Evolutionary conservation across 768 basidiomycete species (phyloP).

Genomic region (Mycena metata): DNA sequence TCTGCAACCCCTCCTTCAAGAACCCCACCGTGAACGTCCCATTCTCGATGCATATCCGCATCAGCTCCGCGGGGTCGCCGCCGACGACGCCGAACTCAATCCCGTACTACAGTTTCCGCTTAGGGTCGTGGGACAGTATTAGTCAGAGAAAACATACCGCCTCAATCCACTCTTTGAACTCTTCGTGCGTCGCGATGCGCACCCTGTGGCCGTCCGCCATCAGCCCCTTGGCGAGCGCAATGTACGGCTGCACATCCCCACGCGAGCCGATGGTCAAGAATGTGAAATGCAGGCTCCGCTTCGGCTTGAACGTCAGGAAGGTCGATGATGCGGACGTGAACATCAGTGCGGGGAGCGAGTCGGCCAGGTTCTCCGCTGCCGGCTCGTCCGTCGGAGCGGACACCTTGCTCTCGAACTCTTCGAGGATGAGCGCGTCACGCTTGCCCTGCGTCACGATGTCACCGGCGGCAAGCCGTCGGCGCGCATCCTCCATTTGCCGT

Average conservation of each 20-base stretch:
- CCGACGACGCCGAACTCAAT: conserved; percentile 96
- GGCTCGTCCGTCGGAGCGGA: conserved; percentile 58
- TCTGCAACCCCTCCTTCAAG: conserved; percentile 89
- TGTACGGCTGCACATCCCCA: conserved; percentile 98
- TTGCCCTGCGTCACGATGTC: conserved; percentile 65
- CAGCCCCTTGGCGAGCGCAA: conserved; percentile 92
- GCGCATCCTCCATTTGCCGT: conserved; percentile 82
- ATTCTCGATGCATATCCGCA: conserved; percentile 98
- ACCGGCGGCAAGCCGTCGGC: conserved; percentile 60
- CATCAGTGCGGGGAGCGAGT: conserved; percentile 90
- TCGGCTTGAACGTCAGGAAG: conserved; percentile 96
- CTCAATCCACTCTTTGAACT: conserved; percentile 96
- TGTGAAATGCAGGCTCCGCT: conserved; percentile 87
- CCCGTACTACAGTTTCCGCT: conserved; percentile 74
- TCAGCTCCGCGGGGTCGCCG: conserved; percentile 96
- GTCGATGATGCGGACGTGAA: conserved; percentile 97
- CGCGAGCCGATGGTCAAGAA: conserved; percentile 96
- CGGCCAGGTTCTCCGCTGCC: conserved; percentile 69
- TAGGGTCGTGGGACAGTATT: conserved; percentile 23
- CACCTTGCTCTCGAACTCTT: conserved; percentile 79
- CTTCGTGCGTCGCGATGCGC: conserved; percentile 94
- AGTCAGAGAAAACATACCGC: conserved; percentile 68
- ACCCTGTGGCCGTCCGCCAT: conserved; percentile 91
- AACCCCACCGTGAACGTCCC: conserved; percentile 98
- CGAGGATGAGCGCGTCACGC: conserved; percentile 83